Base-by-base conservation (phyloP, 805 yeast species). In the Teunomyces lycoperdinae region DNA sequence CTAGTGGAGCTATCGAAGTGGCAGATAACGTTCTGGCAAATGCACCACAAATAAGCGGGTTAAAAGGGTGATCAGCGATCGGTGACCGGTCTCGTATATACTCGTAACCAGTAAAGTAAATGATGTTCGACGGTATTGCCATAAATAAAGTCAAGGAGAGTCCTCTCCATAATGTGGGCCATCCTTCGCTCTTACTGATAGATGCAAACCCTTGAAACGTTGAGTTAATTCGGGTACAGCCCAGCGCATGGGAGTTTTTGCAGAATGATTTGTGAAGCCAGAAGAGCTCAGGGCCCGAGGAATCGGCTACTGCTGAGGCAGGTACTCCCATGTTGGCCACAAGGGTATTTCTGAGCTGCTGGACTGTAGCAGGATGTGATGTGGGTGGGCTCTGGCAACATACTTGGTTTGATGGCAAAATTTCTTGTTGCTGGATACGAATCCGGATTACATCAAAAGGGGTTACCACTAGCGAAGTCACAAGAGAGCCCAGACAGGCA, bases 101-200 rank as follows among this genome's bases (percentile, higher is more conserved):
- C 57, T 94, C 99, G 63, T 94, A 94, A 0, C 97, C 96, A 1
- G 95, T 87, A 69, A 89, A 94, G 64, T 94, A 94, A 5, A 94
- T 91, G 50, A 94, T 87, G 57, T 92, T 94, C 0, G 97, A 79
- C 1, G 99, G 99, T 1, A 91, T 77, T 0, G 97, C 89, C 96
- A 94, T 94, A 10, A 86, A 49, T 14, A 94, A 68, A 0, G 96
- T 89, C 28, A 92, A 63, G 0, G 92, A 80, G 7, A 94, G 74
- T 0, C 99, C 99, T 46, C 98, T 73, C 92, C 97, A 94, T 13
- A 94, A 71, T 0, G 96, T 84, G 1, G 74, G 43, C 0, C 81
- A 26, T 0, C 99, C 99, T 66, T 94, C 99, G 24, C 78, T 72
- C 28, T 74, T 66, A 3, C 83, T 77, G 39, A 92, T 90, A 38